Base-by-base conservation (phyloP, 257 asterid genomes). In the Perilla frutescens region DNA sequence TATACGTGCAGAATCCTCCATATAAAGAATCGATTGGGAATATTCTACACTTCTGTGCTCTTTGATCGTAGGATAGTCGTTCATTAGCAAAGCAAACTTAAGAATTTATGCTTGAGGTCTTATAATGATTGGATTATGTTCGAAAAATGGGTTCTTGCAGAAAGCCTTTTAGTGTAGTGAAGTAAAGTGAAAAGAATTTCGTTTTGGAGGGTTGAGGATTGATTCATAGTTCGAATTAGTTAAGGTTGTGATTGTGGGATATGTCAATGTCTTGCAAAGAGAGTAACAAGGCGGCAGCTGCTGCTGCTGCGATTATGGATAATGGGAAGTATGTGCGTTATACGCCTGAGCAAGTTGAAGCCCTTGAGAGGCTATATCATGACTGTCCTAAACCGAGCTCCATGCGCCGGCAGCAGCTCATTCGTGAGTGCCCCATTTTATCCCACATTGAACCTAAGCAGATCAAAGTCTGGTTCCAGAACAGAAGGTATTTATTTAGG, bases 381-480 rank as follows among this genome's bases (percentile, higher is more conserved):
- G 97, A 91, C 48, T 91, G 97, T 51, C 97, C 97, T 40, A 91
- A 91, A 75, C 97, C 97, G 26, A 89, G 90, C 78, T 91, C 97
- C 6, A 80, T 89, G 67, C 95, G 97, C 65, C 88, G 97, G 14
- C 97, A 91, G 84, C 97, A 91, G 81, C 89, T 91, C 39, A 91
- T 91, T 70, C 88, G 97, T 5, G 97, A 91, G 54, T 87, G 95
- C 65, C 96, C 95, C 7, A 91, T 91, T 71, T 87, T 91, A 60
- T 89, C 89, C 67, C 70, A 89, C 81, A 91, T 91, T 70, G 97
- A 91, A 70, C 92, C 96, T 45, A 91, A 87, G 75, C 97, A 91
- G 81, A 91, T 91, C 91, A 91, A 91, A 87, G 97, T 91, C 43
- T 91, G 97, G 97, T 91, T 91, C 72, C 97, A 91, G 81, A 91